Evolutionary conservation across 495 filamentous ascomycete species (phyloP).

Genomic region (Filosporella fistucella): DNA sequence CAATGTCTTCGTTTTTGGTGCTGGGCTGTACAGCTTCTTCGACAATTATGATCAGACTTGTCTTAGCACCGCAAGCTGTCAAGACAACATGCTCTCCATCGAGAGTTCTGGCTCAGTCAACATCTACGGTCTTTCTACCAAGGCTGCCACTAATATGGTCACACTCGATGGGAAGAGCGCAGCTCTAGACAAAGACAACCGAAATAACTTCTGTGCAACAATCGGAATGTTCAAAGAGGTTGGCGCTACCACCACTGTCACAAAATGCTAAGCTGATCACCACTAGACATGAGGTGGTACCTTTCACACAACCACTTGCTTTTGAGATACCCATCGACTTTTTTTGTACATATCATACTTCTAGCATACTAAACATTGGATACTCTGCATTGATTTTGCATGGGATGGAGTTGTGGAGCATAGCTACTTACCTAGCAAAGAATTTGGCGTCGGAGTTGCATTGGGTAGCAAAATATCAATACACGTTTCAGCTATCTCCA

Average conservation of each 20-base stretch:
- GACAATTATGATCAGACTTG: slow-evolving; percentile 80
- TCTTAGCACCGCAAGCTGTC: slow-evolving; percentile 69
- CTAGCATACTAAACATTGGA: too few species aligned
- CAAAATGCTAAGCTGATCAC: too few species aligned
- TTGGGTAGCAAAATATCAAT: too few species aligned
- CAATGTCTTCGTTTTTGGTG: slow-evolving; percentile 69
- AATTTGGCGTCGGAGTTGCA: too few species aligned
- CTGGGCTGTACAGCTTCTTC: slow-evolving; percentile 83
- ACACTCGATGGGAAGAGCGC: slow-evolving; percentile 49
- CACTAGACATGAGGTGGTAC: not conserved
- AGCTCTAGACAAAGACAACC: slow-evolving; percentile 60
- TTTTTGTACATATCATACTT: slow-evolving; percentile 21
- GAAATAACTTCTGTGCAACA: slow-evolving; percentile 71
- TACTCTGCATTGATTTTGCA: too few species aligned
- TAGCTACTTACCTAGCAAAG: too few species aligned
- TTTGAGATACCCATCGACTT: slow-evolving; percentile 15
- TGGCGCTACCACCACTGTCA: too few species aligned
- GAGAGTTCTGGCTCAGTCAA: slow-evolving; percentile 64
- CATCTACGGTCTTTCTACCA: slow-evolving; percentile 79
- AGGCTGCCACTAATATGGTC: slow-evolving; percentile 85
- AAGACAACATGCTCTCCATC: slow-evolving; percentile 81
- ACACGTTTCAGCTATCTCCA: too few species aligned
- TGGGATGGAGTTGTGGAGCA: slow-evolving; percentile 1
- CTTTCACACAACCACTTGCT: not conserved
- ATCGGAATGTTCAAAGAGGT: slow-evolving; percentile 54